A percentile compares a stretch with the other conserved stretches of the same genome.
phyloP scores from a whole-genome alignment of 2,329 filamentous ascomycete species.

The Pyricularia sp. region DNA sequence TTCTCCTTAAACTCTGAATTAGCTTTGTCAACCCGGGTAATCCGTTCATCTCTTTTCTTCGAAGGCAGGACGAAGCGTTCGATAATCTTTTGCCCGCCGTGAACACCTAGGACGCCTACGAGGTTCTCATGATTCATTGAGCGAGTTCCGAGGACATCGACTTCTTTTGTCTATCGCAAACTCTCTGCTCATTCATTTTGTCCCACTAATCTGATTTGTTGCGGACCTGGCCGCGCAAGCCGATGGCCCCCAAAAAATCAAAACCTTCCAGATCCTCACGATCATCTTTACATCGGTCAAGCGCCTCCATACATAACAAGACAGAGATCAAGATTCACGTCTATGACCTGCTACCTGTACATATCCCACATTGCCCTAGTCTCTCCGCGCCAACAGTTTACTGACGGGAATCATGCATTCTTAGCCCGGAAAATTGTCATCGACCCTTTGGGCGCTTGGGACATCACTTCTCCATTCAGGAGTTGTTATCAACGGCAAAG shows the following conservation, averaged over 20 bases:
- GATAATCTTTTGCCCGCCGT: not conserved
- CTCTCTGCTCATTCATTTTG: not conserved
- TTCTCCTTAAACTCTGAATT: not conserved
- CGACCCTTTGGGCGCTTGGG: slow-evolving; percentile 64
- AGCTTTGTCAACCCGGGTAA: not conserved
- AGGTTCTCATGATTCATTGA: not conserved
- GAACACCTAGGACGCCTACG: not conserved
- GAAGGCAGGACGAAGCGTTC: not conserved
- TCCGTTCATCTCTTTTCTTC: not conserved
- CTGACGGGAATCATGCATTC: slow-evolving; percentile 5
- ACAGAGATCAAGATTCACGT: slow-evolving; percentile 66
- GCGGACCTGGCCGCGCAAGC: not conserved
- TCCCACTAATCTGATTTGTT: not conserved
- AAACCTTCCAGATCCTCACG: slow-evolving; percentile 14
- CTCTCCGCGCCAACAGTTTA: not conserved
- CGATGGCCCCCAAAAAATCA: slow-evolving; percentile 31
- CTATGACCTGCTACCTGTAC: slow-evolving; percentile 62
- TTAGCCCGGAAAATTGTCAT: slow-evolving; percentile 61
- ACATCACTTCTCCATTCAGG: slow-evolving; percentile 70
- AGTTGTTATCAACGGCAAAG: slow-evolving; percentile 64
- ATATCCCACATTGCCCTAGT: slow-evolving; percentile 11
- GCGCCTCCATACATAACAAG: slow-evolving; percentile 50
- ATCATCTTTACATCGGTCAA: slow-evolving; percentile 42
- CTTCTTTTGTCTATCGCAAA: not conserved
- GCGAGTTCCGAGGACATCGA: not conserved